Evolutionary conservation across 352 stramenopile genomes (phyloP), one percentile per base, ranked within the genome.

Genomic region (Globisporangium alternatum): DNA sequence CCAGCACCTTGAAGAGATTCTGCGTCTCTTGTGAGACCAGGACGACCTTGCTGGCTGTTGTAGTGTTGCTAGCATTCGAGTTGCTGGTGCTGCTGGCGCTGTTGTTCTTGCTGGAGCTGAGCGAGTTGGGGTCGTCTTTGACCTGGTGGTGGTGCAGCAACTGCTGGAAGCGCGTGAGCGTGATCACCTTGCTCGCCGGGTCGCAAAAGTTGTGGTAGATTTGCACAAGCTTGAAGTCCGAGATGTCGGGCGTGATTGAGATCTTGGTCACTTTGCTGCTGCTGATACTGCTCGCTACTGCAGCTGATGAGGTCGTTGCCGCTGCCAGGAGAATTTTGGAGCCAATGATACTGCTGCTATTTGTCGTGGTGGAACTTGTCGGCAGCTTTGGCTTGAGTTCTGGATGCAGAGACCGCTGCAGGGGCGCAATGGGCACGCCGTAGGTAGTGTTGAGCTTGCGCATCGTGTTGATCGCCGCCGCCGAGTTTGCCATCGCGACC

Each of bases 171-270:
- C 75, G 68, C 9, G 71, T 53, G 0, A 87, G 62, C 19, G 69
- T 75, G 15, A 92, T 60, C 6, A 86, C 49, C 21, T 90, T 91
- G 6, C 59, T 78, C 12, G 58, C 57, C 0, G 82, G 86, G 48
- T 94, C 86, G 56, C 83, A 92, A 45, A 92, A 92, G 48, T 78
- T 75, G 64, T 92, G 81, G 66, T 91, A 94, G 65, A 91, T 94
- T 64, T 91, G 86, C 21, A 90, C 85, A n/a, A 94, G 75, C 60
- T 94, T 94, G 58, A 91, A 91, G 60, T 94, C 83, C 0, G 83
- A 80, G 44, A 92, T 90, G 63, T 91, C 86, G 5, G 86, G 83
- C 9, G 81, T 89, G 56, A 90, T 88, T 22, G 79, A 76, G 39
- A 89, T 68, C 44, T 88, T 86, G 53, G 71, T 61, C 22, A 67